Evolutionary conservation across 441 rosid species (phyloP).

Genomic region (Gossypium gossypioides): DNA sequence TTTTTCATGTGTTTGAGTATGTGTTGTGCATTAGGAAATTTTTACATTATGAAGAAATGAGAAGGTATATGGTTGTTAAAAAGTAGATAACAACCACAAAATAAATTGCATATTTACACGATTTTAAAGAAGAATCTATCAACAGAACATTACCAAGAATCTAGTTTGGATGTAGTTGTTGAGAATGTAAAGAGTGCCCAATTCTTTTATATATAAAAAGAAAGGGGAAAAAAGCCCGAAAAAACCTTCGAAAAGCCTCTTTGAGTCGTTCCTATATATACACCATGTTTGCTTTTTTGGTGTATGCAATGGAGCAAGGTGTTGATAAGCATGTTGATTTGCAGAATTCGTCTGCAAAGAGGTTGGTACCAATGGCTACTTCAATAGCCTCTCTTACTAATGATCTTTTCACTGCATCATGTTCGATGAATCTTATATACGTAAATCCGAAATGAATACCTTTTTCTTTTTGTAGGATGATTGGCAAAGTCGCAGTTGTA

Average conservation of each 20-base stretch:
- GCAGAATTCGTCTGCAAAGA: constrained; percentile 15
- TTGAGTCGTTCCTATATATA: background rate
- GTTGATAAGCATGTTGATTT: background rate
- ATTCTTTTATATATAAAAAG: background rate
- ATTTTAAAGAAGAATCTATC: background rate
- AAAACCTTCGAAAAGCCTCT: background rate
- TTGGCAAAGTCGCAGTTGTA: constrained; percentile 53
- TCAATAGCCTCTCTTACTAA: background rate
- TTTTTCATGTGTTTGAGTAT: too few species aligned
- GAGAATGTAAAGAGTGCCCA: constrained; percentile 17
- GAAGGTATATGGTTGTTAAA: background rate
- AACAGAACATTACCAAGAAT: background rate
- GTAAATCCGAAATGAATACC: background rate
- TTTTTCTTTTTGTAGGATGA: constrained; percentile 22
- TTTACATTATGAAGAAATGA: background rate
- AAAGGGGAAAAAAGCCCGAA: too few species aligned
- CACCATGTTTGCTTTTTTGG: background rate
- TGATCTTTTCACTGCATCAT: too few species aligned
- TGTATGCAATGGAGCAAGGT: constrained; percentile 18
- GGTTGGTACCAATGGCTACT: constrained; percentile 14
- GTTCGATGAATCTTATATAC: too few species aligned
- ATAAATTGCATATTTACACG: background rate
- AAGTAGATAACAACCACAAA: background rate
- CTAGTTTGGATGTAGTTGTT: constrained; percentile 22
- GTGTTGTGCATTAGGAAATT: too few species aligned